Evolutionary conservation across 225 moss, liverwort and hornwort species (phyloP).

Genomic region (Physcomitrellopsis africana): DNA sequence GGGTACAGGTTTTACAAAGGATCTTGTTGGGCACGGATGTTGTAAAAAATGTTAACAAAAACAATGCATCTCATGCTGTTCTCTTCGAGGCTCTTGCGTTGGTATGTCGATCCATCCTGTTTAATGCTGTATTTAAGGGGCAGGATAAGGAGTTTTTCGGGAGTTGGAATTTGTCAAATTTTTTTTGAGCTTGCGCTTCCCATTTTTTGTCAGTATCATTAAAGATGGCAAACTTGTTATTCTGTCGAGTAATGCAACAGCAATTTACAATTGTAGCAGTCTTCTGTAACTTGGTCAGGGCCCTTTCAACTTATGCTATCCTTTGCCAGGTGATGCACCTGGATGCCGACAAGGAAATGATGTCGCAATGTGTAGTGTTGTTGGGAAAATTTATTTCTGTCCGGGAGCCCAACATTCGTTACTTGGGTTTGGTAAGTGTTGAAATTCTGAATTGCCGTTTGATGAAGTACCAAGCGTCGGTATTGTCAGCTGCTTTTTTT

Average conservation of each 20-base stretch:
- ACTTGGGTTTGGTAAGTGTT: constrained; percentile 80
- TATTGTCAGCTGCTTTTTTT: not conserved
- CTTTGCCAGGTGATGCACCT: constrained; percentile 87
- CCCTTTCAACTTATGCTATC: constrained; percentile 21
- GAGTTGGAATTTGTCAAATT: not conserved
- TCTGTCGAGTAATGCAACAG: constrained; percentile 9
- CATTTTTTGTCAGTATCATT: not conserved
- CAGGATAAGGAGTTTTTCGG: constrained; percentile 16
- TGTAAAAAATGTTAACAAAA: constrained; percentile 98
- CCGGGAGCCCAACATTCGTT: constrained; percentile 95
- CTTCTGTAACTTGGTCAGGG: not conserved
- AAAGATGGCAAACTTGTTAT: constrained; percentile 4
- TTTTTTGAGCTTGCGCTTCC: constrained; percentile 7
- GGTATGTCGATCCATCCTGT: constrained; percentile 49
- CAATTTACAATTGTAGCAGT: not conserved
- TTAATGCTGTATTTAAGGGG: constrained; percentile 13
- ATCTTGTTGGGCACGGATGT: constrained; percentile 94
- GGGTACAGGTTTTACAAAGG: constrained; percentile 84
- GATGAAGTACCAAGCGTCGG: not conserved
- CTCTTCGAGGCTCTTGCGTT: constrained; percentile 95
- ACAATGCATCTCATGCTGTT: constrained; percentile 98
- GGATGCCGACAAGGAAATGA: constrained; percentile 96
- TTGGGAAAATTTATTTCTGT: constrained; percentile 96
- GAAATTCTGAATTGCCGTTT: not conserved
- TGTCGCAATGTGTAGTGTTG: constrained; percentile 92